Percentiles rank a stretch among this genome's conserved stretches.
Conservation (phyloP, 768 basidiomycete genomes). For the Lentinula sp. region DNA sequence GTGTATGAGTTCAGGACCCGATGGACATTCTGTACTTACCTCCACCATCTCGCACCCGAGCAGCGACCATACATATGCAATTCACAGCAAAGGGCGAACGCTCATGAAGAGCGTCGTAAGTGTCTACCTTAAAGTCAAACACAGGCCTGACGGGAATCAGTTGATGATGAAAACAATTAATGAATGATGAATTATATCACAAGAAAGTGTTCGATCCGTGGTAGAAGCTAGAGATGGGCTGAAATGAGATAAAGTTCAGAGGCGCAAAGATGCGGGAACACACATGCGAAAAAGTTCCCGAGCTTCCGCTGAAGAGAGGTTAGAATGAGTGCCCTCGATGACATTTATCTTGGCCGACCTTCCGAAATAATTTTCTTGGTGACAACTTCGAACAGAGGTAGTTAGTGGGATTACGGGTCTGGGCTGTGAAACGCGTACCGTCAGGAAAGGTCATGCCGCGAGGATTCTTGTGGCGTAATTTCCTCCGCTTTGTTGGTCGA, state of each 20-base stretch:
- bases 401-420: neutral
- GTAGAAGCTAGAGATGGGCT: constrained; percentile 58
- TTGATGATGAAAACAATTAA: constrained; percentile 11
- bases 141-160: constrained; percentile 47
- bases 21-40: constrained; percentile 36
- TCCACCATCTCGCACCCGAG: constrained; percentile 86
- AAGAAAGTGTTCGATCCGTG: constrained; percentile 89
- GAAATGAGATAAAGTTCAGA: constrained; percentile 10
- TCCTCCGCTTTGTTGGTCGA: constrained; percentile 67
- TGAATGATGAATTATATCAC: constrained; percentile 10
- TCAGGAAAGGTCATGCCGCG: constrained; percentile 69
- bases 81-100: constrained; percentile 93
- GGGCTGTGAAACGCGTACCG: constrained; percentile 35
- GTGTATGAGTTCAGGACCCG: constrained; percentile 6
- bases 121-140: constrained; percentile 79
- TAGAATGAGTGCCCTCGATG: neutral
- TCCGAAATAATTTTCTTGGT: constrained; percentile 64
- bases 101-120: constrained; percentile 78
- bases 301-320: constrained; percentile 47
- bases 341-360: neutral
- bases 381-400: constrained; percentile 47
- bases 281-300: constrained; percentile 84
- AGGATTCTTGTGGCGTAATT: constrained; percentile 56
- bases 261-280: constrained; percentile 16
- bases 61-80: constrained; percentile 90